Evolutionary conservation across 2,329 filamentous ascomycete genomes (phyloP).

Genomic region (Triangularia setosa): DNA sequence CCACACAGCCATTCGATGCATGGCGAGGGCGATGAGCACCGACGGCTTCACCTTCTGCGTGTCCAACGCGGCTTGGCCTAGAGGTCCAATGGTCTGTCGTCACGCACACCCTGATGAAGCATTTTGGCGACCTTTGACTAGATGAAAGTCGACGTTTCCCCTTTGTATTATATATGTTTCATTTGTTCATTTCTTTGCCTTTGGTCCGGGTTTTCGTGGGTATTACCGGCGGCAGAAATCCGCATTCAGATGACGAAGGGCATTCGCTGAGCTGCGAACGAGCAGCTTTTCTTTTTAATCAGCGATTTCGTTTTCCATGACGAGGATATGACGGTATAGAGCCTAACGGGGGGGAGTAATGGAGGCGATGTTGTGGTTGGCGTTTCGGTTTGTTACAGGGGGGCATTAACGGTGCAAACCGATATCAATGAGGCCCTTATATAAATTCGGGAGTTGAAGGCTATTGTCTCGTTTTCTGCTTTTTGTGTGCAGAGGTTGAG

Average conservation of each 20-base stretch:
- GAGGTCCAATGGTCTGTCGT: not conserved
- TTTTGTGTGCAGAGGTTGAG: not conserved
- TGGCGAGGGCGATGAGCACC: conserved; percentile 31
- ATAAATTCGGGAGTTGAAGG: not conserved
- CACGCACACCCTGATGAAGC: not conserved
- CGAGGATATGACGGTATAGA: not conserved
- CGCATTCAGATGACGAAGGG: not conserved
- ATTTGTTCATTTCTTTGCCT: not conserved
- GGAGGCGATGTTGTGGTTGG: not conserved
- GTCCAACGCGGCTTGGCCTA: conserved; percentile 34
- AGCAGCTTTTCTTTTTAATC: not conserved
- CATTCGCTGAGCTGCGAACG: not conserved
- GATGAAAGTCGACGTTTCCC: not conserved
- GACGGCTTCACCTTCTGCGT: conserved; percentile 36
- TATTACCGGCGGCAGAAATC: no score
- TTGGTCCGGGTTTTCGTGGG: not conserved
- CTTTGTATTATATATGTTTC: not conserved
- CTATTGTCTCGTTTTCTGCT: not conserved
- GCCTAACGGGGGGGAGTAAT: not conserved
- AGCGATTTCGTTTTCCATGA: conserved; percentile 7
- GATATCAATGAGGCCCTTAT: not conserved
- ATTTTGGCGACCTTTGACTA: not conserved
- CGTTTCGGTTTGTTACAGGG: not conserved
- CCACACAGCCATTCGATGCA: conserved; percentile 20
- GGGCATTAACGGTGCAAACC: not conserved